Base-by-base conservation (phyloP, 2,329 filamentous ascomycete genomes). In the Clonostachys byssicola region DNA sequence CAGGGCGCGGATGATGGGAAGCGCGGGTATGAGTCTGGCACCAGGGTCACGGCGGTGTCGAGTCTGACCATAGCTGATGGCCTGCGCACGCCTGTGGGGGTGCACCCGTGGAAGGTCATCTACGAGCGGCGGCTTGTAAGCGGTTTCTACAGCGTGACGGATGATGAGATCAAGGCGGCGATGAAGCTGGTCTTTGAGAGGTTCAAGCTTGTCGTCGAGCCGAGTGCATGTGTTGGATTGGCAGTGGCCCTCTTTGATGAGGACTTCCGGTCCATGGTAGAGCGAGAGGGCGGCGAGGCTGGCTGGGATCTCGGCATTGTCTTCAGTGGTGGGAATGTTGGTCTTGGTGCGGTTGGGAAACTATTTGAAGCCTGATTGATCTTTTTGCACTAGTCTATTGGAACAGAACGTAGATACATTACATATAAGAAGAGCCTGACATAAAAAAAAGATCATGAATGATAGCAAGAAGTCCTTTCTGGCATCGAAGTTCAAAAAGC, bases 161-260 rank as follows among this genome's bases (percentile, higher is more conserved):
- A 97, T 65, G 83, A 85, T 47, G 82, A 96, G 73, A 96, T 97
- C 63, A 77, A 79, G 58, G 76, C 73, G 18, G 87, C 92, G 12
- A 78, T 96, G 79, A 71, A 78, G 51, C 66, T 97, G 51, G 86
- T 95, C 34, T 71, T 92, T 52, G 92, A 97, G 78, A 73, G 92
- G 49, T 83, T 94, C 76, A 96, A 97, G 80, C 71, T 95, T 42
- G 83, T 96, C 18, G 83, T 96, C 12, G 92, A 97, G 74, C 92
- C 92, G 18, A 92, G 86, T 65, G 82, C 88, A 1, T 90, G 85
- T 3, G 92, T 96, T n/a, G 81, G 83, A 2, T 65, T 97, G 50
- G 94, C 92, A 0, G 88, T 89, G 8, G 85, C 84, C 45, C 69
- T 97, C 54, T 96, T 82, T 54, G 87, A 96, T 62, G 89, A 95